Conservation (phyloP, 2,329 filamentous ascomycete genomes). For the Raffaelea ambrosiae region DNA sequence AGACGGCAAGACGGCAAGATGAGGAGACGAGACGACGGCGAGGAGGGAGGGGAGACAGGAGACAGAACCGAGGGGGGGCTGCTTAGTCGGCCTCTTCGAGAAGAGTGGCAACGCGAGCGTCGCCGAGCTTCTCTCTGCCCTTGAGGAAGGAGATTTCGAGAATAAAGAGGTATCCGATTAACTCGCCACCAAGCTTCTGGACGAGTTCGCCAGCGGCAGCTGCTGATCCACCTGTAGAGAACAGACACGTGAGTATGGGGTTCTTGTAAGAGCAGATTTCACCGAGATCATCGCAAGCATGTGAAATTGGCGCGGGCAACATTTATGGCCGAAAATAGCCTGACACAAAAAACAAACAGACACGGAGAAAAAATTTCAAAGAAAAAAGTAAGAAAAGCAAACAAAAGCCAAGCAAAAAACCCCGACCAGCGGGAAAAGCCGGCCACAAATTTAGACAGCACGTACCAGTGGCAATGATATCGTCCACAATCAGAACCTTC, state of each 20-base stretch:
- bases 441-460: slow-evolving; percentile 12
- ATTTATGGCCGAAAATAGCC: no score
- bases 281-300: neutral
- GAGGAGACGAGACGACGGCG: neutral
- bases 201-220: slow-evolving; percentile 81
- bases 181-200: slow-evolving; percentile 72
- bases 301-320: neutral
- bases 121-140: slow-evolving; percentile 80
- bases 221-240: slow-evolving; percentile 70
- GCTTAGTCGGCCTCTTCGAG: slow-evolving; percentile 39
- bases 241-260: slow-evolving; percentile 1
- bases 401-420: neutral
- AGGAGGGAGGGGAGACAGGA: neutral
- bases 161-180: slow-evolving; percentile 89
- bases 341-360: neutral
- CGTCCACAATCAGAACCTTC: slow-evolving; percentile 88
- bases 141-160: slow-evolving; percentile 92
- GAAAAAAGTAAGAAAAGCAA: neutral
- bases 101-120: slow-evolving; percentile 70
- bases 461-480: slow-evolving; percentile 96
- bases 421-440: neutral
- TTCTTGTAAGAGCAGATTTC: neutral
- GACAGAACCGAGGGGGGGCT: neutral
- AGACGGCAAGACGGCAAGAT: neutral
- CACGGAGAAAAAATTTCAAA: slow-evolving; percentile 1